Base-by-base conservation (phyloP, 805 yeast species). In the Brettanomyces bruxellensis region DNA sequence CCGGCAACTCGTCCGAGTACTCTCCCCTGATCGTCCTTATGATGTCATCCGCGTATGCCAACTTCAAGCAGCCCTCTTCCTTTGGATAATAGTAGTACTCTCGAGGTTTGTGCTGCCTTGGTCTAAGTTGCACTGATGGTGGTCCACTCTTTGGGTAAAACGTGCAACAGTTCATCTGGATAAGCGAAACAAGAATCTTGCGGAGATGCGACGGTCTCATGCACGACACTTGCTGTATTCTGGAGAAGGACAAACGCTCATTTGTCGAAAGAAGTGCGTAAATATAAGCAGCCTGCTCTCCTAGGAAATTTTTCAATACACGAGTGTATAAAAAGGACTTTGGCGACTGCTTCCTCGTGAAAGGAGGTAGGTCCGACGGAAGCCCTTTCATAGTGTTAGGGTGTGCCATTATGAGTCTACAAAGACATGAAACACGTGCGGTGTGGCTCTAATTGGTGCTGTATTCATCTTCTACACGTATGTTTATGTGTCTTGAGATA, bases 1-100 rank as follows among this genome's bases (percentile, higher is more conserved):
- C 80, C 34, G 64, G 52, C 12, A 65, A 65, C 23, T 35, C 45
- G 14, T 42, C 45, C 23, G 65, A 67, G 41, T 55, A 67, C 25
- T 64, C 67, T n/a, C 64, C 59, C 47, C 75, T 71, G 41, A 83
- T 70, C 49, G 70, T 70, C 43, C 73, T 62, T 32, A 88, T 70
- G 49, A 89, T 79, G 45, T 84, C 86, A 39, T 95, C 97, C 6
- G 89, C 70, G 62, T 89, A 86, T 14, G 89, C 62, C 45, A 88
- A 67, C 46, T 75, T 63, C 51, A 79, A 70, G 18, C 81, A 64
- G 5, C 95, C 95, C 34, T 70, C 71, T 50, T 82, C 83, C 56
- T 81, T 75, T 49, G 79, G 75, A 30, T 69, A 69, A 61, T 89
- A 88, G 55, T 66, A 74, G 13, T 60, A 51, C 14, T 56, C 46